Evolutionary conservation across 139 green algal species (phyloP).

Genomic region (Coelastrella sp.): DNA sequence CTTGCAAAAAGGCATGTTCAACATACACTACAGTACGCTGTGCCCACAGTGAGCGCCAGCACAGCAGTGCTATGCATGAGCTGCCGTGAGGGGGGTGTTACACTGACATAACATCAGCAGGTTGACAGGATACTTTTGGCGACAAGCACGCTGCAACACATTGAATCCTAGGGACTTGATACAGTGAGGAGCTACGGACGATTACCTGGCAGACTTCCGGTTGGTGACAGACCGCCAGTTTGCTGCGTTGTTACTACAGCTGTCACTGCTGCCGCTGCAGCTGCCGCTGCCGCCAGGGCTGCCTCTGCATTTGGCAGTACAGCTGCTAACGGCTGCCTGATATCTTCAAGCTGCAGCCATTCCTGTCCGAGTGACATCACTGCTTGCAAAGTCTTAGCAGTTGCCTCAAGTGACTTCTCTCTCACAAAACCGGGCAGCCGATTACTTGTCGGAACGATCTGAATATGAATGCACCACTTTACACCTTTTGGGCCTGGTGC

Average conservation of each 20-base stretch:
- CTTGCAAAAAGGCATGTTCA: too few relatives aligned
- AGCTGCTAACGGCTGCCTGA: not conserved
- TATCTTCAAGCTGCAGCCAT: not conserved
- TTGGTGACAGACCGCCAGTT: too few relatives aligned
- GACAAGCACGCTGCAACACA: too few relatives aligned
- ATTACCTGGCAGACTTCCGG: too few relatives aligned
- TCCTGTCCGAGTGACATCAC: not conserved
- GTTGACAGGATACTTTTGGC: too few relatives aligned
- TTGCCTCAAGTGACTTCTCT: not conserved
- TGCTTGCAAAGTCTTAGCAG: not conserved
- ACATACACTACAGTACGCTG: too few relatives aligned
- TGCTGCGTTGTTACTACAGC: not conserved
- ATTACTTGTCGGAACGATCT: not conserved
- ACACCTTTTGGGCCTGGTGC: not conserved
- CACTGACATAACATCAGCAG: too few relatives aligned
- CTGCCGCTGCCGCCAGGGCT: not conserved
- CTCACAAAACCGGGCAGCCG: not conserved
- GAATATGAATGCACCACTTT: not conserved
- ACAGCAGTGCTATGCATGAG: too few relatives aligned
- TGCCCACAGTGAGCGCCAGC: too few relatives aligned
- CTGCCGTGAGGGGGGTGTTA: too few relatives aligned
- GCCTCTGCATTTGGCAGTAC: not conserved
- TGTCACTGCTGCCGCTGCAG: not conserved
- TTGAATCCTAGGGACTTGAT: too few relatives aligned
- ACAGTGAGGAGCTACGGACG: too few relatives aligned